Evolutionary conservation across 495 filamentous ascomycete genomes (phyloP).

Genomic region (Rhizodiscina lignyota): DNA sequence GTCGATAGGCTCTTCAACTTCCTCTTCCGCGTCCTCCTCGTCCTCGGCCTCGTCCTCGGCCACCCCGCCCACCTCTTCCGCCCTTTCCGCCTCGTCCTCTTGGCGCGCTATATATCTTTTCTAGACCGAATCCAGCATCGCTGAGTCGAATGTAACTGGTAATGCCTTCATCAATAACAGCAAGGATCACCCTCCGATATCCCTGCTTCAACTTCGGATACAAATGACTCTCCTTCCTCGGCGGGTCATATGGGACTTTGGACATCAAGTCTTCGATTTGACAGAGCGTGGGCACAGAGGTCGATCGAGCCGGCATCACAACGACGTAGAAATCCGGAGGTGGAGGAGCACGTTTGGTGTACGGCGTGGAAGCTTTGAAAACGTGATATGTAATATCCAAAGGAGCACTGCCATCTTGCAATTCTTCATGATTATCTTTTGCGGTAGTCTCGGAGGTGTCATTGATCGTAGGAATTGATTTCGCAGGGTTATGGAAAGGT

Average conservation of each 20-base stretch:
- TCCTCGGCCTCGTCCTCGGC: constrained; percentile 25
- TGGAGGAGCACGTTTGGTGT: constrained; percentile 59
- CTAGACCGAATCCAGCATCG: constrained; percentile 60
- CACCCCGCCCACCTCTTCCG: constrained; percentile 24
- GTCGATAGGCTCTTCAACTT: no score
- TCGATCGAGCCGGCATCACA: constrained; percentile 59
- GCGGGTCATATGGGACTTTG: constrained; percentile 47
- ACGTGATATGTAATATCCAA: constrained; percentile 60
- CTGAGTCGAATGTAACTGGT: constrained; percentile 70
- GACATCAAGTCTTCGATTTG: constrained; percentile 56
- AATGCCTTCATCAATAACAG: constrained; percentile 77
- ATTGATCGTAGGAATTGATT: constrained; percentile 5
- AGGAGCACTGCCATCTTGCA: constrained; percentile 14
- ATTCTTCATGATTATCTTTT: neutral
- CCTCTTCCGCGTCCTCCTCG: constrained; percentile 23
- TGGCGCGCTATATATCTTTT: constrained; percentile 42
- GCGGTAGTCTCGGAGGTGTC: constrained; percentile 2
- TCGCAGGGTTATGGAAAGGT: constrained; percentile 46
- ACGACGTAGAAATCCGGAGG: constrained; percentile 68
- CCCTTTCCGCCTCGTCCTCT: constrained; percentile 16
- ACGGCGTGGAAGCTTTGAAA: constrained; percentile 58
- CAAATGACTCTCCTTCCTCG: constrained; percentile 13
- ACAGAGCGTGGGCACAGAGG: constrained; percentile 42
- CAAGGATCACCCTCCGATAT: constrained; percentile 66
- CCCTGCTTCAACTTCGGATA: constrained; percentile 52